Evolutionary conservation across 2,329 filamentous ascomycete genomes (phyloP).

Genomic region (Verticillium longisporum): DNA sequence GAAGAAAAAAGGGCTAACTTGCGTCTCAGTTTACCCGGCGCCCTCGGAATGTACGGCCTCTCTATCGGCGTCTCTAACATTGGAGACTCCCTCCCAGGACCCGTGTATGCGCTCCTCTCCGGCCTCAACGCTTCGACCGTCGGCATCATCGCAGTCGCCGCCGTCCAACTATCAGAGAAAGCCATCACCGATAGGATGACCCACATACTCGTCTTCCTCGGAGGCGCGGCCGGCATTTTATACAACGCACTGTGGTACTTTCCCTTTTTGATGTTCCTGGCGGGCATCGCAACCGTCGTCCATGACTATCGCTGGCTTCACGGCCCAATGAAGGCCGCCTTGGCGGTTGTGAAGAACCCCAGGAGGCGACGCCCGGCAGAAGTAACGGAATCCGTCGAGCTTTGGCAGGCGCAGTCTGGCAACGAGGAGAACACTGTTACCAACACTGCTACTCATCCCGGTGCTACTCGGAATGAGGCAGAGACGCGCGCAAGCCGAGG

Average conservation of each 20-base stretch:
- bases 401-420: not conserved
- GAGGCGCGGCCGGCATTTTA: constrained; percentile 56
- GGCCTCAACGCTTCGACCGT: constrained; percentile 68
- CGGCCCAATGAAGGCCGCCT: constrained; percentile 15
- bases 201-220: constrained; percentile 55
- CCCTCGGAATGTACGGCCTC: constrained; percentile 62
- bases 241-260: constrained; percentile 75
- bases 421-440: not conserved
- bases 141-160: constrained; percentile 64
- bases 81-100: constrained; percentile 46
- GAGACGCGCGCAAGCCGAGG: not conserved
- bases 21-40: constrained; percentile 54
- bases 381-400: not conserved
- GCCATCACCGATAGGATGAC: constrained; percentile 60
- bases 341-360: not conserved
- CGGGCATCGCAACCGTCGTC: constrained; percentile 43
- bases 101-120: constrained; percentile 63
- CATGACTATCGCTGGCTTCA: constrained; percentile 51
- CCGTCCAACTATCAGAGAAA: constrained; percentile 60
- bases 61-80: constrained; percentile 59
- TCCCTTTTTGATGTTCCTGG: constrained; percentile 52
- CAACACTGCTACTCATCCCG: no score
- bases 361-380: not conserved
- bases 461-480: not conserved
- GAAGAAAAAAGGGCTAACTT: not conserved